These are phyloP conservation scores for Ceratocystis destructans DNA, from an alignment of 2,329 filamentous ascomycete species.

Conservation along the genomic window DNA sequence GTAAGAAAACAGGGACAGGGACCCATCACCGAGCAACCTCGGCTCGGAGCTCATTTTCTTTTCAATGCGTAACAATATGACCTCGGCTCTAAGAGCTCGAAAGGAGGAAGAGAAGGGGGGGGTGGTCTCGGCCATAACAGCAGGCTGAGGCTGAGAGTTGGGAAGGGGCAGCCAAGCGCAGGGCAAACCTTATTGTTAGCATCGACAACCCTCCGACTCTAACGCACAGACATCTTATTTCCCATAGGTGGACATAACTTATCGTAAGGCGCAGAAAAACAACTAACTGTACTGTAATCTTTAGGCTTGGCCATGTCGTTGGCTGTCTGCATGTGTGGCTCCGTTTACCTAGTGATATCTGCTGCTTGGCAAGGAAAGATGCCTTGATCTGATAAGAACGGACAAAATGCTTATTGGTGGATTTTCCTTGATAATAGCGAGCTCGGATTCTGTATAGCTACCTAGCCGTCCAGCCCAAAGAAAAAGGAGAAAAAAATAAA, in stretches of 20 bases:
- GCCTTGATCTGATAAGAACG: no score
- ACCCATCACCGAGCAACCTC: background rate
- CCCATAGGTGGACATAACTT: background rate
- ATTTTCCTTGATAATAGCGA: no score
- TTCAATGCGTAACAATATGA: background rate
- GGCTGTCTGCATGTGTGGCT: no score
- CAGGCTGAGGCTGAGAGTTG: background rate
- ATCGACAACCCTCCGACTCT: background rate
- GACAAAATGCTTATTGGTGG: no score
- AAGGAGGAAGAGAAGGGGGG: background rate
- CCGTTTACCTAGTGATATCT: no score
- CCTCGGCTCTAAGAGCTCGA: background rate
- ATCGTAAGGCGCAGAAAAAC: background rate
- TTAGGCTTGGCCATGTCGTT: no score
- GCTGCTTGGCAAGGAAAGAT: no score
- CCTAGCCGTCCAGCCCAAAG: no score
- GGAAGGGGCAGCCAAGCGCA: background rate
- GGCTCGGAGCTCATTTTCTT: background rate
- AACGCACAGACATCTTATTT: background rate
- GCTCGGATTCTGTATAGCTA: no score
- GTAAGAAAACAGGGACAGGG: background rate
- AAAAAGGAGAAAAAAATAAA: no score
- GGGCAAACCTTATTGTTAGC: conserved; percentile 1
- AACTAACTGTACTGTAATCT: no score
- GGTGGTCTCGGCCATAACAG: background rate